Evolutionary conservation across 345 rosid species (phyloP).

Genomic region (Euphorbia lathyris): DNA sequence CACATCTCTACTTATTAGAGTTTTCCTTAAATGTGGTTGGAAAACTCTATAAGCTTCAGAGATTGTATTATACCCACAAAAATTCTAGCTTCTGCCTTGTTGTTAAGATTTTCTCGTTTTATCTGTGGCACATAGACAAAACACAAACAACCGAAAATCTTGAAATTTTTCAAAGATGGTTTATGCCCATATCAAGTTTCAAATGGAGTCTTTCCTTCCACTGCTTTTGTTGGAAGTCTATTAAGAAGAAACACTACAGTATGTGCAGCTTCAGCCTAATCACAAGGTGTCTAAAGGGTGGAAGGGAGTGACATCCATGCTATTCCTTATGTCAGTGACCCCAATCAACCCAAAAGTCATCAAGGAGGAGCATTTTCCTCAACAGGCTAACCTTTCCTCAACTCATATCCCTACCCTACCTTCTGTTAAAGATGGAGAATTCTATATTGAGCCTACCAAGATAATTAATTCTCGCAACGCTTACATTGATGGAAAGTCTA

Average conservation of each 20-base stretch:
- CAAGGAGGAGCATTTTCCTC: too few species aligned
- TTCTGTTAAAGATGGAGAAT: too few species aligned
- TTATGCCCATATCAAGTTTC: background rate
- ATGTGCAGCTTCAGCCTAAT: background rate
- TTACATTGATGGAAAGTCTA: too few species aligned
- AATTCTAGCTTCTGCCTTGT: background rate
- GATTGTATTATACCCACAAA: background rate
- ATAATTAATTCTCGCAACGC: too few species aligned
- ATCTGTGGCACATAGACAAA: background rate
- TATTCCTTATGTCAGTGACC: too few species aligned
- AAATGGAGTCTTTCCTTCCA: background rate
- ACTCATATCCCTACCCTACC: too few species aligned
- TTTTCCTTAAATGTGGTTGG: background rate
- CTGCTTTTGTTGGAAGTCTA: background rate
- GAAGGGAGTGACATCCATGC: too few species aligned
- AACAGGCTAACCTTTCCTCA: too few species aligned
- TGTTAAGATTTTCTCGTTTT: background rate
- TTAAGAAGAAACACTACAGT: background rate
- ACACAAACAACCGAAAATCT: background rate
- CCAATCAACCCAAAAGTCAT: too few species aligned
- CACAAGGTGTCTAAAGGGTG: too few species aligned
- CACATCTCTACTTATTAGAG: background rate
- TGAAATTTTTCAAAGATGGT: background rate
- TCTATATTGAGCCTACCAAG: too few species aligned
- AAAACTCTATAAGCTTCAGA: background rate